Conservation (phyloP, 2,329 filamentous ascomycete genomes). For the Claviceps digitariae region DNA sequence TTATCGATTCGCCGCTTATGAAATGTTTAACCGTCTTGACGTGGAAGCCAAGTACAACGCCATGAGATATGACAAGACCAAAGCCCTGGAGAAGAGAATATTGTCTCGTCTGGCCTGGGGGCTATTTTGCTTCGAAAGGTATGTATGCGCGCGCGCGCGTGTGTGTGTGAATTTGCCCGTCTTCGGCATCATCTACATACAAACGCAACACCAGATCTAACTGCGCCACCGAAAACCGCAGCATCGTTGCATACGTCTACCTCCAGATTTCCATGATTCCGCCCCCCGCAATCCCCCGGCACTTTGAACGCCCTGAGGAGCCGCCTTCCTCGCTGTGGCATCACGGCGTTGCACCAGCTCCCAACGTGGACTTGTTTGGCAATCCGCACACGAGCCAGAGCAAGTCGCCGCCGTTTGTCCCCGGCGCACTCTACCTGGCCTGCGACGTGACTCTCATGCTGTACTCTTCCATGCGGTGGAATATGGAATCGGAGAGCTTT, state of each 20-base stretch:
- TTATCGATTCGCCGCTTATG: conserved; percentile 11
- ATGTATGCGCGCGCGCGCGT: background rate
- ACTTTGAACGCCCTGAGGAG: conserved; percentile 3
- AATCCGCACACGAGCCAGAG: conserved; percentile 1
- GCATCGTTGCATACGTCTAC: conserved; percentile 7
- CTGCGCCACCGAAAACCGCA: background rate
- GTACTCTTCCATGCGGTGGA: conserved; percentile 7
- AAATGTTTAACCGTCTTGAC: conserved; percentile 9
- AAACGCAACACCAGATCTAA: background rate
- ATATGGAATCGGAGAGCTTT: background rate
- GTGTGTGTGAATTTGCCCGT: too few species aligned
- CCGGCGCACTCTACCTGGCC: conserved; percentile 4
- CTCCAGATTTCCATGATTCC: conserved; percentile 6
- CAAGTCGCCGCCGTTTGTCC: conserved; percentile 5
- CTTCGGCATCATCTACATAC: background rate
- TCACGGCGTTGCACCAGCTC: background rate
- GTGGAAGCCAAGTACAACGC: conserved; percentile 4
- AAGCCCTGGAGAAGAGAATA: background rate
- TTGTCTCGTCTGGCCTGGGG: conserved; percentile 9
- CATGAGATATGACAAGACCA: conserved; percentile 2
- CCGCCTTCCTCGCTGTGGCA: background rate
- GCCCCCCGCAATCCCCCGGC: conserved; percentile 5
- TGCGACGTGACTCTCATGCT: conserved; percentile 9
- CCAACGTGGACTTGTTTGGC: conserved; percentile 7
- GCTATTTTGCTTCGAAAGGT: conserved; percentile 12